Evolutionary conservation across 2,329 filamentous ascomycete genomes (phyloP).

Genomic region (Albophoma yamanashiensis): DNA sequence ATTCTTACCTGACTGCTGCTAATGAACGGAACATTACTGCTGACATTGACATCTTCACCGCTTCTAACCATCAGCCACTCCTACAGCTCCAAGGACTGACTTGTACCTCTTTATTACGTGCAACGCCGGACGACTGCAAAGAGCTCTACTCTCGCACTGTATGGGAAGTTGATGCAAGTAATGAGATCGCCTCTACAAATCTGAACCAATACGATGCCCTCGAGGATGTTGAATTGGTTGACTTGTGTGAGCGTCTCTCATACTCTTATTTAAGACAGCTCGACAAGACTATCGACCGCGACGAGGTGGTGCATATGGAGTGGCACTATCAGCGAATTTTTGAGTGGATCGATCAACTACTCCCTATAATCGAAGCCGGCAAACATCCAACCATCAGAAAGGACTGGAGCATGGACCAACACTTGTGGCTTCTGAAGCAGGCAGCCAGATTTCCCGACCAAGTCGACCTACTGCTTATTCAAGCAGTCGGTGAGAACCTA

Average conservation of each 20-base stretch:
- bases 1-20: not conserved
- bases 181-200: not conserved
- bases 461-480: slow-evolving; percentile 13
- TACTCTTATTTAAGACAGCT: not conserved
- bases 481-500: not conserved
- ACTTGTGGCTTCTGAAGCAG: not conserved
- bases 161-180: not conserved
- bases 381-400: not conserved
- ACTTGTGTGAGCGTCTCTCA: not conserved
- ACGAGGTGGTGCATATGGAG: not conserved
- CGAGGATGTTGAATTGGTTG: not conserved
- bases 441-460: slow-evolving; percentile 5
- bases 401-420: not conserved
- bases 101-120: not conserved
- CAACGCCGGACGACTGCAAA: not conserved
- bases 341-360: not conserved
- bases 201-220: not conserved
- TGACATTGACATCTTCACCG: not conserved
- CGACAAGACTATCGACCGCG: not conserved
- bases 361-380: not conserved
- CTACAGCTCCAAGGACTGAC: not conserved
- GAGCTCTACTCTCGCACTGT: not conserved
- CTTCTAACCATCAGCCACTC: not conserved
- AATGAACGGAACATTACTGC: not conserved
- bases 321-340: not conserved